Base-by-base conservation (phyloP, 441 rosid genomes). In the Kokia cookei region DNA sequence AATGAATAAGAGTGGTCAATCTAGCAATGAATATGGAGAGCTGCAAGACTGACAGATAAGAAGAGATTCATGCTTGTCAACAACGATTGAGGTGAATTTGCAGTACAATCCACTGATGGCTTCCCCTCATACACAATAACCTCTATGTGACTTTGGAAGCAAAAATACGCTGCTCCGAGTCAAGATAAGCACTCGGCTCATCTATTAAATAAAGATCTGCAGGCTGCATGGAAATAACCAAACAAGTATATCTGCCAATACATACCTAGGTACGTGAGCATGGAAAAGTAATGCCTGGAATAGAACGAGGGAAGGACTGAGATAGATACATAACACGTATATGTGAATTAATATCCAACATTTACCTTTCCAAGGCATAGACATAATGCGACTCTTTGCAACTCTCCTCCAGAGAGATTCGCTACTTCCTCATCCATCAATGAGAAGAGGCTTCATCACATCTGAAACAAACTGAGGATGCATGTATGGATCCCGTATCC, bases 111-210 rank as follows among this genome's bases (percentile, higher is more conserved):
- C 66, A 93, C 76, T 45, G 98, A 96, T 1, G 99, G 93, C 73
- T 65, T 76, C 68, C 99, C 98, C 87, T 96, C 99, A 22, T 87
- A 96, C 35, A 96, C 99, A 54, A 96, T 92, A 75, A 96, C 80
- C 98, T 87, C 91, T 96, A 92, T 22, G 93, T 93, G 83, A 96
- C 98, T 87, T 93, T 93, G 29, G 97, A 90, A 71, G 99, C 99
- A 80, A 91, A 91, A 42, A 93, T 93, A 80, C 97, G 96, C 84
- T 92, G 99, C 93, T 96, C 98, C 3, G 99, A 96, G 72, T 93
- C 99, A 14, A 95, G 94, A 86, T 95, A 90, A 13, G 99, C 98
- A 86, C 97, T 93, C 26, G 98, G 99, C 78, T 96, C 98, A 81
- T 96, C 99, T 24, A 96, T 96, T 74, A 96, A 84, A 79, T 96